These are phyloP conservation scores for Lomentospora prolificans DNA, from an alignment of 2,329 filamentous ascomycete species.

Conservation along the genomic window DNA sequence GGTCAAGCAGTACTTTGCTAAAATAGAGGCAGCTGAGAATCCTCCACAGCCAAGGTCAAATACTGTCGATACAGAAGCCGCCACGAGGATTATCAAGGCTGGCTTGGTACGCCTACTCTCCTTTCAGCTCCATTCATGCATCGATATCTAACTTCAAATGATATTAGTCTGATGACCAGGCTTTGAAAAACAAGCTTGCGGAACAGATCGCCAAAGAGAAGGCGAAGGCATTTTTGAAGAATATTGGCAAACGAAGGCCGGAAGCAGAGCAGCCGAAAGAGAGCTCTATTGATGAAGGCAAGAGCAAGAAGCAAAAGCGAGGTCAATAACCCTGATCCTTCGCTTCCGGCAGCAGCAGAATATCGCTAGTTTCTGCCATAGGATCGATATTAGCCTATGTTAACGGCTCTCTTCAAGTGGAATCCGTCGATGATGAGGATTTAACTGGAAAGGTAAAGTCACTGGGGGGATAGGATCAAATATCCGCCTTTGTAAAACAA, in stretches of 20 bases:
- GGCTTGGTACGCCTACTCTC: constrained; percentile 52
- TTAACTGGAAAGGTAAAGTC: neutral
- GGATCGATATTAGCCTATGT: too few species aligned
- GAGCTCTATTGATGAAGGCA: constrained; percentile 16
- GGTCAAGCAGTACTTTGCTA: constrained; percentile 84
- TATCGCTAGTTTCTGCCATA: too few species aligned
- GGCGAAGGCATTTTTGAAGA: constrained; percentile 40
- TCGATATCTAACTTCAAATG: too few species aligned
- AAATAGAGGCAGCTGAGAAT: constrained; percentile 71
- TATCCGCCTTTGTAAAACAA: neutral
- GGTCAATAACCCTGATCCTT: neutral
- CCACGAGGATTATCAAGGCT: constrained; percentile 71
- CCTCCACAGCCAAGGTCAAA: constrained; percentile 42
- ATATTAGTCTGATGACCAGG: constrained; percentile 41
- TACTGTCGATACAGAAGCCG: constrained; percentile 62
- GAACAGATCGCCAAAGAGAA: constrained; percentile 48
- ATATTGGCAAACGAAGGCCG: constrained; percentile 21
- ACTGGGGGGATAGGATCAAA: neutral
- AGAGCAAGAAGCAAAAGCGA: constrained; percentile 17
- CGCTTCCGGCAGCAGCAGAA: neutral
- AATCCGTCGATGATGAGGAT: too few species aligned
- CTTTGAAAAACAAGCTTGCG: constrained; percentile 39
- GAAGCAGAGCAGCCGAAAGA: neutral
- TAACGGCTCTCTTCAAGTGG: too few species aligned
- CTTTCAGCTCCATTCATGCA: neutral